Evolutionary conservation across 225 moss, liverwort and hornwort genomes (phyloP).

Genomic region (Asterella californica): DNA sequence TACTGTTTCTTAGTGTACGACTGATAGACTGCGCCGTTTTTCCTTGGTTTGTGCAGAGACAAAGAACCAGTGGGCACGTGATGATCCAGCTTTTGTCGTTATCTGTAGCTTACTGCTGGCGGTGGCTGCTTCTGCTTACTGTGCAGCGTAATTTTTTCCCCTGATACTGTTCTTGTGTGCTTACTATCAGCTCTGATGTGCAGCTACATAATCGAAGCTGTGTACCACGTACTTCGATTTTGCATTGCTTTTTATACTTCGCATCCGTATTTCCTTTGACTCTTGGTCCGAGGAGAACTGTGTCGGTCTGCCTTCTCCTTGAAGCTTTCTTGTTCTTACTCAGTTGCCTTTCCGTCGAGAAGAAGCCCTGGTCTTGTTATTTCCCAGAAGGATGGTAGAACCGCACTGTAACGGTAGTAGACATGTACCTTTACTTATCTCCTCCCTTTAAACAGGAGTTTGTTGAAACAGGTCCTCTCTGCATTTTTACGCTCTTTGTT

Average conservation of each 20-base stretch:
- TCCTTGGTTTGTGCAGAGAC: conserved; percentile 56
- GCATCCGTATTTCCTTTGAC: not conserved
- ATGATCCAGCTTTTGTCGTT: conserved; percentile 98
- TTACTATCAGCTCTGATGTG: not conserved
- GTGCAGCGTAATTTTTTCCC: conserved; percentile 66
- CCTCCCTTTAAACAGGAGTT: too few species aligned
- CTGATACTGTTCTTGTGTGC: not conserved
- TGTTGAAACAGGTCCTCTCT: too few species aligned
- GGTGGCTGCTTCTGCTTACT: conserved; percentile 82
- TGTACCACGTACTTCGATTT: not conserved
- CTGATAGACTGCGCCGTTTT: not conserved
- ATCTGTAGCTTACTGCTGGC: conserved; percentile 83
- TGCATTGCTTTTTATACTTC: not conserved
- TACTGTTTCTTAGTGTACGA: not conserved
- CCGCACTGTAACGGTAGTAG: too few species aligned
- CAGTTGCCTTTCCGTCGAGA: too few species aligned
- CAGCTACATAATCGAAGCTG: not conserved
- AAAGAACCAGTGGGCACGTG: conserved; percentile 97
- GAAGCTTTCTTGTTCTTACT: too few species aligned
- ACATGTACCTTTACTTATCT: too few species aligned
- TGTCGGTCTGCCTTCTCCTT: too few species aligned
- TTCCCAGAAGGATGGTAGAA: too few species aligned
- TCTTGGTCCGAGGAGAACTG: too few species aligned
- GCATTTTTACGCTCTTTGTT: too few species aligned
- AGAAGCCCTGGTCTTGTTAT: too few species aligned